phyloP scores from a whole-genome alignment of 345 rosid genomes.

The Eucalyptus erythrocorys region DNA sequence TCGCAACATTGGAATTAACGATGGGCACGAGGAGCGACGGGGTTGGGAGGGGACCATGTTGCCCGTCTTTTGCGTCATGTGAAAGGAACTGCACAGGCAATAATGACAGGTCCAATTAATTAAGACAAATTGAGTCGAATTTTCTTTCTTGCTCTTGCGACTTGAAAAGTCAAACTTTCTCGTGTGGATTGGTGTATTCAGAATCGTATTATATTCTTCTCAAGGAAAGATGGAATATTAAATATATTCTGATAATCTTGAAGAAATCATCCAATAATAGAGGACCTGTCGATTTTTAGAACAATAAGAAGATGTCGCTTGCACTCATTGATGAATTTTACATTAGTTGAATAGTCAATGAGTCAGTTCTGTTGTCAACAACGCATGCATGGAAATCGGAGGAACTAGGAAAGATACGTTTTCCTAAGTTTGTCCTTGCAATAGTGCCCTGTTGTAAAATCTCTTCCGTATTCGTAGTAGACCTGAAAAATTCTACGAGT shows the following conservation, averaged over 20 bases:
- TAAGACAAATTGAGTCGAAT: neutral
- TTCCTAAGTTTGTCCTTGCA: neutral
- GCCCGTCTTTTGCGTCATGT: neutral
- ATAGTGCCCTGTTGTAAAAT: neutral
- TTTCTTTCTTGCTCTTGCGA: too few relatives aligned
- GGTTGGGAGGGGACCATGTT: neutral
- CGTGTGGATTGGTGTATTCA: neutral
- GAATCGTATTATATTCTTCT: neutral
- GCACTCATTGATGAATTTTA: neutral
- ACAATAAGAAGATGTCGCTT: neutral
- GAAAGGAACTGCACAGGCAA: neutral
- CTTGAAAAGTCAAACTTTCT: neutral
- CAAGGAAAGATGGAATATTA: neutral
- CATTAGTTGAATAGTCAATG: neutral
- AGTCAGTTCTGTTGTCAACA: neutral
- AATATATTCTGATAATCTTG: neutral
- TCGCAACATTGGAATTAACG: accelerated
- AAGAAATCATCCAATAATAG: neutral
- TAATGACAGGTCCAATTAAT: neutral
- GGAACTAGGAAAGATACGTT: neutral
- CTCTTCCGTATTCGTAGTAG: neutral
- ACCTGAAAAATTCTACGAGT: accelerated
- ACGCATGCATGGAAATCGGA: neutral
- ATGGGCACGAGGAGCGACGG: neutral
- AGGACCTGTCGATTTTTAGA: neutral